Conservation (phyloP, 164 flowering plant genomes). For the Tinospora cordifolia region DNA sequence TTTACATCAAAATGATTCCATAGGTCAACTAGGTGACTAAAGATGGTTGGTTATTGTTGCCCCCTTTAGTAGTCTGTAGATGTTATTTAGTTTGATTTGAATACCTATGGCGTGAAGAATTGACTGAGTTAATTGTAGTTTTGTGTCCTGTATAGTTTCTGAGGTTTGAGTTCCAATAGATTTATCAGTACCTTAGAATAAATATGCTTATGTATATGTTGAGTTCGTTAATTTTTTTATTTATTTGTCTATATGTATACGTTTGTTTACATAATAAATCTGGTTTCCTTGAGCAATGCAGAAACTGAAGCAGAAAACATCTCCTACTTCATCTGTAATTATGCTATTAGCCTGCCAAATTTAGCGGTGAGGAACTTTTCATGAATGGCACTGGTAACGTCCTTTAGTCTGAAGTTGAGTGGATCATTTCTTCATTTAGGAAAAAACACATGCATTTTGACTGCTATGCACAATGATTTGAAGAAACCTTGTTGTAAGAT, state of each 20-base stretch:
- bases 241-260: neutral
- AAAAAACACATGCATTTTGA: constrained; percentile 9
- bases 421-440: constrained; percentile 12
- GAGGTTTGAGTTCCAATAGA: neutral
- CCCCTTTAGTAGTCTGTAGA: no score
- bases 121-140: no score
- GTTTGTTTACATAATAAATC: neutral
- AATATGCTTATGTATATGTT: neutral
- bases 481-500: no score
- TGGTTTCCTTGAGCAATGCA: constrained; percentile 30
- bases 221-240: no score
- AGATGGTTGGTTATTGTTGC: no score
- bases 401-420: constrained; percentile 19
- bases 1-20: no score
- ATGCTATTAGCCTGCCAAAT: constrained; percentile 49
- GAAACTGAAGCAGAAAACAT: constrained; percentile 38
- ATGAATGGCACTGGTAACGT: constrained; percentile 40
- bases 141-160: neutral
- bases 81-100: neutral
- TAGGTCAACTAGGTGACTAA: no score
- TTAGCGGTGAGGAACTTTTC: constrained; percentile 80
- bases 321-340: constrained; percentile 47
- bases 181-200: neutral
- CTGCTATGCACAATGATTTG: neutral
- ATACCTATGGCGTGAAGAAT: neutral